Evolutionary conservation across 2,329 filamentous ascomycete species (phyloP).

Genomic region (Macrophomina pseudophaseolina): DNA sequence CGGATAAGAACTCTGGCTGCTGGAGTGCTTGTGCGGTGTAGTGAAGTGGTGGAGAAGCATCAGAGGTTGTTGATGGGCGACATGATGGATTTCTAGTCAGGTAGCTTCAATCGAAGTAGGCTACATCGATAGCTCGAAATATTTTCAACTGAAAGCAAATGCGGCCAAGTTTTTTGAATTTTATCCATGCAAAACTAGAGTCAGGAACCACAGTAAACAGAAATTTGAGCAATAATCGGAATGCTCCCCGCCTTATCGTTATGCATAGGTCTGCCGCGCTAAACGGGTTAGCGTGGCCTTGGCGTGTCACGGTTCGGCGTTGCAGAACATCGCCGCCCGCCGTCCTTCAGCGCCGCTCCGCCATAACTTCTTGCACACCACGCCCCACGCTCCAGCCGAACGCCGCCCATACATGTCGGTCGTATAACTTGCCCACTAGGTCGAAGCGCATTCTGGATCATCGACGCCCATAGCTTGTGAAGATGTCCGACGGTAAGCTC

Average conservation of each 20-base stretch:
- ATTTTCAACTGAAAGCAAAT: no score
- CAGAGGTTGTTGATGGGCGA: conserved; percentile 78
- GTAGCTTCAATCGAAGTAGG: no score
- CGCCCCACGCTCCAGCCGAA: conserved; percentile 3
- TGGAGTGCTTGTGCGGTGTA: conserved; percentile 75
- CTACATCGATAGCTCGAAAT: no score
- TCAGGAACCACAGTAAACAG: no score
- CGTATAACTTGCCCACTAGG: conserved; percentile 5
- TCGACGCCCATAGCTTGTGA: conserved; percentile 19
- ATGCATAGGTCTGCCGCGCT: neutral
- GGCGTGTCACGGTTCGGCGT: conserved; percentile 19
- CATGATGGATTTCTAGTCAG: conserved; percentile 46
- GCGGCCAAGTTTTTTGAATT: no score
- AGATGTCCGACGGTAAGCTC: conserved; percentile 43
- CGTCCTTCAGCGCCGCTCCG: conserved; percentile 2
- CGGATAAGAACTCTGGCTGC: conserved; percentile 80
- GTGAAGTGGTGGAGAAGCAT: conserved; percentile 82
- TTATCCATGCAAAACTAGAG: no score
- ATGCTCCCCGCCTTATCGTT: neutral
- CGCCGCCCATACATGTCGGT: conserved; percentile 23
- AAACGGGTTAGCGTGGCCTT: conserved; percentile 22
- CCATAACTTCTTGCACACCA: conserved; percentile 8
- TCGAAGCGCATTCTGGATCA: conserved; percentile 23
- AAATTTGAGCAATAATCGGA: no score
- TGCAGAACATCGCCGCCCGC: conserved; percentile 23